phyloP scores from a whole-genome alignment of 805 yeast genomes.

The Lipomyces kockii region DNA sequence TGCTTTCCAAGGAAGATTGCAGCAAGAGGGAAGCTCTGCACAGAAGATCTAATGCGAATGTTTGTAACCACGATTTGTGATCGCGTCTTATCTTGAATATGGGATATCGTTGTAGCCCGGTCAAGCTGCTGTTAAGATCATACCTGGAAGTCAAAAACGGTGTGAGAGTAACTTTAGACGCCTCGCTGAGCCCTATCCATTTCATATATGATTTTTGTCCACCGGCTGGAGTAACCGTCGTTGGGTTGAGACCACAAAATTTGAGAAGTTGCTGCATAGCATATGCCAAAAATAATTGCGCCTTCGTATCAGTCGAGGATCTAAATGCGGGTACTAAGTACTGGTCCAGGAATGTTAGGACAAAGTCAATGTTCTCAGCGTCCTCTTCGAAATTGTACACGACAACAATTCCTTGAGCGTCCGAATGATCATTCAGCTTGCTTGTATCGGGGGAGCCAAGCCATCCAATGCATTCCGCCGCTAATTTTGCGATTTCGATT shows the following conservation, averaged over 20 bases:
- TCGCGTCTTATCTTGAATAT: constrained; percentile 51
- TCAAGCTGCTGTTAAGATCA: constrained; percentile 45
- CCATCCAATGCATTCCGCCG: constrained; percentile 72
- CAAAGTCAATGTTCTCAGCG: constrained; percentile 66
- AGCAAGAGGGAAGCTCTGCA: constrained; percentile 47
- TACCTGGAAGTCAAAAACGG: constrained; percentile 80
- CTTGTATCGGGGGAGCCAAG: constrained; percentile 78
- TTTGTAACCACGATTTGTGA: constrained; percentile 72
- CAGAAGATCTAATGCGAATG: constrained; percentile 69
- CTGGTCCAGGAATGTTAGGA: constrained; percentile 66
- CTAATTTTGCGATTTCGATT: constrained; percentile 55
- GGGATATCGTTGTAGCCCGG: constrained; percentile 61
- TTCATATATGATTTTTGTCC: constrained; percentile 40
- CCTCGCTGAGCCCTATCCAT: constrained; percentile 68
- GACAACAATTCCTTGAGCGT: constrained; percentile 54
- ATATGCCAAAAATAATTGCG: constrained; percentile 81
- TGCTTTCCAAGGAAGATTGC: constrained; percentile 19
- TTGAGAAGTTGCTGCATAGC: constrained; percentile 86
- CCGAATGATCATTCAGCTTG: constrained; percentile 53
- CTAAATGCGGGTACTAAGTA: constrained; percentile 82
- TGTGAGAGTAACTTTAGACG: constrained; percentile 70
- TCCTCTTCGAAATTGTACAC: constrained; percentile 66
- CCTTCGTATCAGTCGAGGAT: constrained; percentile 85
- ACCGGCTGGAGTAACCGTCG: constrained; percentile 1
- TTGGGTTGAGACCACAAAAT: constrained; percentile 56